Evolutionary conservation across 2,329 filamentous ascomycete species (phyloP).

Genomic region (Fusarium tjaetaba): DNA sequence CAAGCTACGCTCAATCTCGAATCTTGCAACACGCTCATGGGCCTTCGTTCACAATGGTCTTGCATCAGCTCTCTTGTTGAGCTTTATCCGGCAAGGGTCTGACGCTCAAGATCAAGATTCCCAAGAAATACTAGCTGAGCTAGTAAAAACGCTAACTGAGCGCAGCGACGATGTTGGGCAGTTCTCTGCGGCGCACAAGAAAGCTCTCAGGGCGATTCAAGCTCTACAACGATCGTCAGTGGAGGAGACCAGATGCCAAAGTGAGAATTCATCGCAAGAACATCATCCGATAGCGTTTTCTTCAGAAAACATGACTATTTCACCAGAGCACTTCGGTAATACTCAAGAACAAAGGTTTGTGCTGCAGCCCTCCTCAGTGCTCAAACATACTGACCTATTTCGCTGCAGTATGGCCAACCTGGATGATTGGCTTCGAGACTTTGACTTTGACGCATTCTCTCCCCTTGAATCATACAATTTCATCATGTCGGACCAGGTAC

Average conservation of each 20-base stretch:
- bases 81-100: constrained; percentile 15
- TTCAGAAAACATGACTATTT: background rate
- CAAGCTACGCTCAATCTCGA: constrained; percentile 17
- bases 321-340: background rate
- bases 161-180: constrained; percentile 3
- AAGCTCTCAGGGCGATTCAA: constrained; percentile 24
- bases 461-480: constrained; percentile 31
- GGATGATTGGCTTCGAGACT: constrained; percentile 27
- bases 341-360: constrained; percentile 4
- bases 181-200: constrained; percentile 25
- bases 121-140: constrained; percentile 23
- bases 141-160: constrained; percentile 17
- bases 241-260: background rate
- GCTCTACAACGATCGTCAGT: constrained; percentile 6
- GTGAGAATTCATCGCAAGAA: background rate
- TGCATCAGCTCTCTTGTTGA: constrained; percentile 27
- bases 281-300: too few species aligned
- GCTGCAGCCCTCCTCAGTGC: too few species aligned
- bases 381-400: background rate
- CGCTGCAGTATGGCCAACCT: background rate
- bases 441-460: constrained; percentile 23
- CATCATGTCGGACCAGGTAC: constrained; percentile 26
- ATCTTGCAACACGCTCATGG: constrained; percentile 31
- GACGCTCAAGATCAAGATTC: constrained; percentile 1
- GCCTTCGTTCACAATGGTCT: constrained; percentile 35